Percentiles rank a stretch among this genome's conserved stretches.
phyloP scores from a whole-genome alignment of 1,284 basidiomycete species.

The Ceratobasidium sp. region DNA sequence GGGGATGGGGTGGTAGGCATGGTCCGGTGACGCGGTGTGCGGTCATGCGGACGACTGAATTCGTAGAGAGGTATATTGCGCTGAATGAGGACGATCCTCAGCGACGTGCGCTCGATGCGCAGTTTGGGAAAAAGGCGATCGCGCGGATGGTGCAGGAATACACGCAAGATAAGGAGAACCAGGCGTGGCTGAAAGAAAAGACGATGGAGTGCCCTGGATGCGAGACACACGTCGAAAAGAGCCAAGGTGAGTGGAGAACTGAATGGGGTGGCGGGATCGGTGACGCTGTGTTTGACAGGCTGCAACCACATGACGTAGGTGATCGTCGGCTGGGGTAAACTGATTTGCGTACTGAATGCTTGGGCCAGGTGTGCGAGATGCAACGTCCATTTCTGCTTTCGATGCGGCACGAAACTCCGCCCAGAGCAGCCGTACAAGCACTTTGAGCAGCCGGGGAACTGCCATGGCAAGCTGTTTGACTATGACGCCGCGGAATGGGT shows the following conservation, averaged over 20 bases:
- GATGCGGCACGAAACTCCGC: constrained; percentile 71
- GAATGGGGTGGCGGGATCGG: constrained; percentile 64
- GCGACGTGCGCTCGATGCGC: constrained; percentile 67
- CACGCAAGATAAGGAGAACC: constrained; percentile 76
- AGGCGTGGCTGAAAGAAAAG: constrained; percentile 76
- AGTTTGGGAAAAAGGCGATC: constrained; percentile 72
- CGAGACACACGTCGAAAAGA: constrained; percentile 77
- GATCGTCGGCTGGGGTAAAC: neutral
- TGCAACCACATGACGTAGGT: constrained; percentile 47
- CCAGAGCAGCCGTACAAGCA: constrained; percentile 74
- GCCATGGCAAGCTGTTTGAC: constrained; percentile 79
- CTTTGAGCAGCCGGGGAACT: constrained; percentile 70
- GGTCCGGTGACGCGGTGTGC: constrained; percentile 76
- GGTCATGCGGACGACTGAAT: constrained; percentile 69
- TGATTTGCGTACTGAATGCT: constrained; percentile 1
- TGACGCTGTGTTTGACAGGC: constrained; percentile 24
- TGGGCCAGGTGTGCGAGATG: constrained; percentile 80
- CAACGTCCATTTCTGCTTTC: constrained; percentile 80
- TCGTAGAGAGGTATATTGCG: constrained; percentile 74
- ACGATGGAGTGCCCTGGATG: constrained; percentile 77
- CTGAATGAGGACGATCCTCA: constrained; percentile 65
- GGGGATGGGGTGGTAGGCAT: constrained; percentile 68
- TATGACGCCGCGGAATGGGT: constrained; percentile 33
- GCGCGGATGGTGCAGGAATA: constrained; percentile 69
- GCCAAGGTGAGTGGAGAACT: constrained; percentile 68